Evolutionary conservation across 768 basidiomycete species (phyloP).

Genomic region (Boletus bicolor): DNA sequence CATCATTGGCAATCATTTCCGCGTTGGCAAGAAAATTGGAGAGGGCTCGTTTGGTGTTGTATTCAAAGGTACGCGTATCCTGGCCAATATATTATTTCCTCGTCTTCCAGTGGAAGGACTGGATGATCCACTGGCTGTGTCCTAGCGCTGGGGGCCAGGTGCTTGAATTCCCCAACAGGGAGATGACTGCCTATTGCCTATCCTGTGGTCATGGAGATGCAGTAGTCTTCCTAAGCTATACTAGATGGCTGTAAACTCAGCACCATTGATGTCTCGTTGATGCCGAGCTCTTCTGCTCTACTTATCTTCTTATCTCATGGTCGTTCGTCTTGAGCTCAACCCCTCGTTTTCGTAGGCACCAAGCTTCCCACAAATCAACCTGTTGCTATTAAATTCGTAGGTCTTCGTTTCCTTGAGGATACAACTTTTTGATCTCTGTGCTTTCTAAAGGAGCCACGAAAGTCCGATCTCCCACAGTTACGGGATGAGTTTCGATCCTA

Average conservation of each 20-base stretch:
- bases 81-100: not conserved
- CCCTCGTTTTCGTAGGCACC: conserved; percentile 50
- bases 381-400: conserved; percentile 96
- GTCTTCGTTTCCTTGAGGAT: conserved; percentile 30
- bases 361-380: conserved; percentile 83
- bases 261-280: conserved; percentile 6
- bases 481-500: conserved; percentile 97
- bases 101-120: not conserved
- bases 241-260: conserved; percentile 4
- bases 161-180: conserved; percentile 9
- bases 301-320: not conserved
- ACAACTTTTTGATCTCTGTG: conserved; percentile 11
- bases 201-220: conserved; percentile 6
- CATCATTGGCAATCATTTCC: conserved; percentile 75
- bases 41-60: conserved; percentile 99
- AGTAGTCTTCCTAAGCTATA: conserved; percentile 1
- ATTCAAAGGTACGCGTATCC: conserved; percentile 67
- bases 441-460: conserved; percentile 77
- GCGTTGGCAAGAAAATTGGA: conserved; percentile 98
- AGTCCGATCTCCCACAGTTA: conserved; percentile 96
- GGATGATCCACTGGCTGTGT: not conserved
- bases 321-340: conserved; percentile 11
- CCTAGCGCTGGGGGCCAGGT: conserved; percentile 10
- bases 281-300: not conserved
- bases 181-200: conserved; percentile 4